Conservation (phyloP, 2,329 filamentous ascomycete genomes). For the Mycosphaerella sp. region DNA sequence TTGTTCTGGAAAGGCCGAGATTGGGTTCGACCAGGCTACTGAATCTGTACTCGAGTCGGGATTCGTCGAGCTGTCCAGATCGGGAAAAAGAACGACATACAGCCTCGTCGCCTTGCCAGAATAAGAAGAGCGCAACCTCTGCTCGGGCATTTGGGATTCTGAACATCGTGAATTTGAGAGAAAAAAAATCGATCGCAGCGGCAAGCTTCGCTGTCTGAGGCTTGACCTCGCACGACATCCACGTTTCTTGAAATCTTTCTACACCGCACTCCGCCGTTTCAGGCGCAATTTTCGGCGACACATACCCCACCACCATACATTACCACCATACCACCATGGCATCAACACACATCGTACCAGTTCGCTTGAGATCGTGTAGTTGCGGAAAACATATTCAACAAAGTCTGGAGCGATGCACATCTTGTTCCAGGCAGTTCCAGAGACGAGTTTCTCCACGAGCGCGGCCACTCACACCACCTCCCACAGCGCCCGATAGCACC, state of each 20-base stretch:
- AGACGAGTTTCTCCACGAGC: neutral
- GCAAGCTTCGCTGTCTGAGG: neutral
- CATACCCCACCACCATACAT: neutral
- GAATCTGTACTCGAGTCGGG: neutral
- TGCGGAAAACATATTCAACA: neutral
- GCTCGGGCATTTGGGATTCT: neutral
- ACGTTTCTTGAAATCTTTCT: neutral
- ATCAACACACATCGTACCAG: neutral
- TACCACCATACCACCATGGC: neutral
- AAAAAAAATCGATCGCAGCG: neutral
- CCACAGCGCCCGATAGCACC: neutral
- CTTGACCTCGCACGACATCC: no score
- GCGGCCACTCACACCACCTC: neutral
- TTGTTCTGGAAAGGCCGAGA: no score
- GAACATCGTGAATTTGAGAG: neutral
- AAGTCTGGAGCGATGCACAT: neutral
- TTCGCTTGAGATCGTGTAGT: constrained; percentile 2
- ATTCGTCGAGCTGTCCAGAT: constrained; percentile 2
- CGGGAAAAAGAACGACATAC: neutral
- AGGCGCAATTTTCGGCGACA: neutral
- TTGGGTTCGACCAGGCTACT: neutral
- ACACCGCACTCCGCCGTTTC: neutral
- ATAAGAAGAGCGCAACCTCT: neutral
- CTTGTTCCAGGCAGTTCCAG: neutral
- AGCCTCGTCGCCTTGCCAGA: neutral